Percentiles rank a stretch among this genome's conserved stretches.
Evolutionary conservation across 2,329 filamentous ascomycete genomes (phyloP).

Genomic region (Aspergillus quadricinctus): DNA sequence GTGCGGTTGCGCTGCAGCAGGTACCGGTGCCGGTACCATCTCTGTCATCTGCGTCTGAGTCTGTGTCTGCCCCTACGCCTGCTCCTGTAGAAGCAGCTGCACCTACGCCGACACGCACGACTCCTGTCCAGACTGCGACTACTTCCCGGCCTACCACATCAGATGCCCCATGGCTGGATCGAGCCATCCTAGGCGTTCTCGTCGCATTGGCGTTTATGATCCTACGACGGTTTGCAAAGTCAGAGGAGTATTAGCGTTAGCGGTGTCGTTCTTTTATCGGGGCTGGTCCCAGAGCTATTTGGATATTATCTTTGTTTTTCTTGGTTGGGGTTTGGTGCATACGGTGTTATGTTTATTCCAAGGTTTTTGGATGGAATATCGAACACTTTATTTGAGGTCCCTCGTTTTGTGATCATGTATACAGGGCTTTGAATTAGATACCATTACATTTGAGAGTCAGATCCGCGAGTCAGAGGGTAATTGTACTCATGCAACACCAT

Average conservation of each 20-base stretch:
- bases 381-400: too few relatives aligned
- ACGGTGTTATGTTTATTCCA: not conserved
- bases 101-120: not conserved
- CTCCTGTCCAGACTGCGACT: constrained; percentile 6
- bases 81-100: not conserved
- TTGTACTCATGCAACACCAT: constrained; percentile 21
- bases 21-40: not conserved
- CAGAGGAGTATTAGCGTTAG: constrained; percentile 14
- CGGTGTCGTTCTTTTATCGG: not conserved
- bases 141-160: constrained; percentile 31
- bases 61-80: not conserved
- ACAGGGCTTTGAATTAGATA: not conserved
- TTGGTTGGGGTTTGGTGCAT: not conserved
- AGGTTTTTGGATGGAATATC: too few relatives aligned
- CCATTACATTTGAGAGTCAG: too few relatives aligned
- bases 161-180: constrained; percentile 72
- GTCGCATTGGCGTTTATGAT: constrained; percentile 69
- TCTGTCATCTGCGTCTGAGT: not conserved
- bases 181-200: constrained; percentile 69
- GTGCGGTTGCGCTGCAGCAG: not conserved
- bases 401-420: too few relatives aligned
- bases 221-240: constrained; percentile 41
- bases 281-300: not conserved
- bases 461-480: too few relatives aligned
- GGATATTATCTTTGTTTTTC: not conserved